Evolutionary conservation across 305 asterid species (phyloP).

Genomic region (Fraxinus dipetala): DNA sequence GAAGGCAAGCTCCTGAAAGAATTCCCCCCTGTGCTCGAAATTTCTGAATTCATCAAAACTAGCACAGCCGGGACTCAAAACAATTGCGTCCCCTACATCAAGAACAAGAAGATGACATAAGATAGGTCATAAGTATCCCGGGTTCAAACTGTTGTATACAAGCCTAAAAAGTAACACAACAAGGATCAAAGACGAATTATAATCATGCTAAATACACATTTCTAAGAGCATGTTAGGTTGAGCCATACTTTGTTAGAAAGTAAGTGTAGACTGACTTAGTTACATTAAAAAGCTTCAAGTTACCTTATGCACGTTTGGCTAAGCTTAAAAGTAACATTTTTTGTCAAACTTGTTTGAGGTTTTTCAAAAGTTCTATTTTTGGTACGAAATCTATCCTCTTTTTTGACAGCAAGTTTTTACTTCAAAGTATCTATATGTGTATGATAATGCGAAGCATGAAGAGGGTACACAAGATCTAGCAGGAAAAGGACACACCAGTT

Average conservation of each 20-base stretch:
- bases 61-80: conserved; percentile 40
- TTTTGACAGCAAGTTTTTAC: background rate
- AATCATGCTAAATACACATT: background rate
- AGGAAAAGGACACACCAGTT: conserved; percentile 22
- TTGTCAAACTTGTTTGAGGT: background rate
- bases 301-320: background rate
- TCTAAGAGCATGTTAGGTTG: background rate
- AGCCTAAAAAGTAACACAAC: background rate
- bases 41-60: conserved; percentile 43
- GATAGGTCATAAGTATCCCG: background rate
- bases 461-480: background rate
- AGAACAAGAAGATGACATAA: background rate
- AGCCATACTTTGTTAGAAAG: background rate
- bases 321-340: background rate
- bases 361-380: background rate
- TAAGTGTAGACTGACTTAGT: background rate
- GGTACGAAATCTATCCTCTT: background rate
- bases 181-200: background rate
- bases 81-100: conserved; percentile 36
- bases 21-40: conserved; percentile 39
- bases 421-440: background rate
- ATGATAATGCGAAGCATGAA: background rate
- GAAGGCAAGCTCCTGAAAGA: conserved; percentile 35
- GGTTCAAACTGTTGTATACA: background rate
- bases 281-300: background rate